Percentiles rank a stretch among this genome's conserved stretches.
Evolutionary conservation across 2,329 filamentous ascomycete species (phyloP).

Genomic region (Diatrype stigma): DNA sequence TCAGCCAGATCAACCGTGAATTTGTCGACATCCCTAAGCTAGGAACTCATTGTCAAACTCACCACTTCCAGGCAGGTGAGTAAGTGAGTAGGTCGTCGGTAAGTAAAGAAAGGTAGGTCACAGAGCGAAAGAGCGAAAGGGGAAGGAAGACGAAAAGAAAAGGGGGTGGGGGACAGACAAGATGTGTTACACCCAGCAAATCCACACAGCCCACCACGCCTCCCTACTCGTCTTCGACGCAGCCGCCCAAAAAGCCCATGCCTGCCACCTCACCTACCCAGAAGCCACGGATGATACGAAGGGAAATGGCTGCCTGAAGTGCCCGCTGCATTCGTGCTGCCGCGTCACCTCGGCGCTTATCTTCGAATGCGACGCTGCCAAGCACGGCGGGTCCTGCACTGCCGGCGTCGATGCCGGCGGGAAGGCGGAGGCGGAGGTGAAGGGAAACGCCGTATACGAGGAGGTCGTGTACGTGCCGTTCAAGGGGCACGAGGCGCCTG

Average conservation of each 20-base stretch:
- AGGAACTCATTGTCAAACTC: too few species aligned
- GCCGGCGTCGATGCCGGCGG: too few species aligned
- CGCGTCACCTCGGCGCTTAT: slow-evolving; percentile 6
- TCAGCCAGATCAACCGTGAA: too few species aligned
- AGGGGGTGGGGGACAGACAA: not conserved
- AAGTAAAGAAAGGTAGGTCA: too few species aligned
- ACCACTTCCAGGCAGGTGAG: too few species aligned
- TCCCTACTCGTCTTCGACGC: slow-evolving; percentile 6
- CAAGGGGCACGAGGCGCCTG: not conserved
- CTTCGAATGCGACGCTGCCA: not conserved
- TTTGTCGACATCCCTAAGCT: too few species aligned
- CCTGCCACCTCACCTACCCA: not conserved
- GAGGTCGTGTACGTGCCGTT: slow-evolving; percentile 10
- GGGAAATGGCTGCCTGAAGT: slow-evolving; percentile 1
- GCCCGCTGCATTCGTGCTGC: slow-evolving; percentile 9
- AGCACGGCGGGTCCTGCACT: not conserved
- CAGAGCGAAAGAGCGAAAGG: too few species aligned
- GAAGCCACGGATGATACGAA: too few species aligned
- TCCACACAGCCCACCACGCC: slow-evolving; percentile 10
- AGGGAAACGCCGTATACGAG: not conserved
- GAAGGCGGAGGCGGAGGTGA: not conserved
- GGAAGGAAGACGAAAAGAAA: not conserved
- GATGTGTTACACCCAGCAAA: slow-evolving; percentile 12
- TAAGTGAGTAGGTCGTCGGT: too few species aligned
- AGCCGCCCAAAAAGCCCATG: slow-evolving; percentile 2